Percentiles rank a stretch among this genome's conserved stretches.
These are phyloP conservation scores for Wakefieldia striispora DNA, from an alignment of 768 basidiomycete genomes.

Conservation along the genomic window DNA sequence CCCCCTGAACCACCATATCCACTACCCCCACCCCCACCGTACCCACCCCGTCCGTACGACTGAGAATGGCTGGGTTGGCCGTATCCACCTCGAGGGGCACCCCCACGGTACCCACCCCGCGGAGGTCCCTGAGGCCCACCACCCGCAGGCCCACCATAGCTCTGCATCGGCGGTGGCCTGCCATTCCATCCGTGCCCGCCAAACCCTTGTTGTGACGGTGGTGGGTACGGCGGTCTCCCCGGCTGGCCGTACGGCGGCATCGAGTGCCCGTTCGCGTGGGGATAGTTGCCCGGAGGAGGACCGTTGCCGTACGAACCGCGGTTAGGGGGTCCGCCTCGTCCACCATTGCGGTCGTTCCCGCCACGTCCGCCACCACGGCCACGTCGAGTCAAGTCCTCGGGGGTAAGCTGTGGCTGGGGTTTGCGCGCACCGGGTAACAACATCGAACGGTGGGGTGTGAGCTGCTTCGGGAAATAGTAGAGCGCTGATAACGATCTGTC, in stretches of 20 bases:
- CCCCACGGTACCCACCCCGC: constrained; percentile 28
- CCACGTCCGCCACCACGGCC: constrained; percentile 48
- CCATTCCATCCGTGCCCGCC: constrained; percentile 34
- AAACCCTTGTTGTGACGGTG: constrained; percentile 25
- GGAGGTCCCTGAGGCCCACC: constrained; percentile 28
- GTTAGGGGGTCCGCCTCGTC: constrained; percentile 30
- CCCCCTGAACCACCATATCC: constrained; percentile 14
- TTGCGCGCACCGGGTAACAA: constrained; percentile 72
- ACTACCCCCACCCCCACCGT: constrained; percentile 20
- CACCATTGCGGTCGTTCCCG: constrained; percentile 36
- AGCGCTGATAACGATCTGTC: constrained; percentile 85
- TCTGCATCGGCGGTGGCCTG: constrained; percentile 26
- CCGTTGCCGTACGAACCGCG: constrained; percentile 24
- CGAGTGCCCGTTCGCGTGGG: constrained; percentile 18
- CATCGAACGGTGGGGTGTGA: constrained; percentile 80
- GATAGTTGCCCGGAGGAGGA: constrained; percentile 6
- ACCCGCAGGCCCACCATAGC: constrained; percentile 30
- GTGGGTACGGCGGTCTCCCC: constrained; percentile 19
- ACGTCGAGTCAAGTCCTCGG: constrained; percentile 63
- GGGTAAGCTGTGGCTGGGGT: constrained; percentile 56
- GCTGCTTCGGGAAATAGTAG: constrained; percentile 88
- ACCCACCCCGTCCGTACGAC: constrained; percentile 26
- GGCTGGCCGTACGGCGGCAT: constrained; percentile 18
- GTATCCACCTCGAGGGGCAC: constrained; percentile 24
- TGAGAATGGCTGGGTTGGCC: constrained; percentile 19